Evolutionary conservation across 768 basidiomycete genomes (phyloP).

Genomic region (Mycena rosella): DNA sequence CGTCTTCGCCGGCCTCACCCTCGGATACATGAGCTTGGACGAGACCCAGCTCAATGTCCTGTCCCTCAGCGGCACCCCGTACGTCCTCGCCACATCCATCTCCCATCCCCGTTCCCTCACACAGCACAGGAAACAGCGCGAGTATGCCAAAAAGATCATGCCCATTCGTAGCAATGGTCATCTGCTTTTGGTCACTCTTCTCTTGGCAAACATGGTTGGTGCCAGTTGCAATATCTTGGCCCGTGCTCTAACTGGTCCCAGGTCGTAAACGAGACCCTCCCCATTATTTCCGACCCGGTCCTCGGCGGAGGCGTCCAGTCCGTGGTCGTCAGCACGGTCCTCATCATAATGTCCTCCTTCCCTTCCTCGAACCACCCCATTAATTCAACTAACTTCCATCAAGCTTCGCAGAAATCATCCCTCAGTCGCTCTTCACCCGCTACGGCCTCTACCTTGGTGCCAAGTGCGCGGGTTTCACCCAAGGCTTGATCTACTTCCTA

Average conservation of each 20-base stretch:
- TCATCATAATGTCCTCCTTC: constrained; percentile 85
- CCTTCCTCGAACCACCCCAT: constrained; percentile 13
- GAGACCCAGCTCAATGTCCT: constrained; percentile 92
- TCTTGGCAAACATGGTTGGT: constrained; percentile 82
- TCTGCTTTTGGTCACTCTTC: constrained; percentile 85
- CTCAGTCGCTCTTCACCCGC: constrained; percentile 90
- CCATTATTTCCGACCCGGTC: constrained; percentile 80
- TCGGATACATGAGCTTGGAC: constrained; percentile 94
- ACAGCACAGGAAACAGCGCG: constrained; percentile 73
- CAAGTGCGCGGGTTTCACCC: constrained; percentile 81
- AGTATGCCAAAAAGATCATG: constrained; percentile 85
- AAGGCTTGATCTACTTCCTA: constrained; percentile 74
- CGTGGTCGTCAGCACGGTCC: constrained; percentile 84
- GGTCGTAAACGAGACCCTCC: constrained; percentile 42
- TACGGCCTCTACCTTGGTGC: constrained; percentile 91
- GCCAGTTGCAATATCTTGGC: constrained; percentile 73
- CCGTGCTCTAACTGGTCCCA: constrained; percentile 64
- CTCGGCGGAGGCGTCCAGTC: constrained; percentile 84
- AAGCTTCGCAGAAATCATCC: constrained; percentile 93
- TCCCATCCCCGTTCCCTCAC: not conserved
- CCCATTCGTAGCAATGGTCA: constrained; percentile 90
- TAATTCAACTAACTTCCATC: constrained; percentile 14
- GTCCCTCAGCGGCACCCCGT: constrained; percentile 87
- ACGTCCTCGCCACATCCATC: constrained; percentile 42
- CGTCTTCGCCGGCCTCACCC: constrained; percentile 90